These are phyloP conservation scores for Isatis tinctoria DNA, from an alignment of 345 rosid species.

Conservation along the genomic window DNA sequence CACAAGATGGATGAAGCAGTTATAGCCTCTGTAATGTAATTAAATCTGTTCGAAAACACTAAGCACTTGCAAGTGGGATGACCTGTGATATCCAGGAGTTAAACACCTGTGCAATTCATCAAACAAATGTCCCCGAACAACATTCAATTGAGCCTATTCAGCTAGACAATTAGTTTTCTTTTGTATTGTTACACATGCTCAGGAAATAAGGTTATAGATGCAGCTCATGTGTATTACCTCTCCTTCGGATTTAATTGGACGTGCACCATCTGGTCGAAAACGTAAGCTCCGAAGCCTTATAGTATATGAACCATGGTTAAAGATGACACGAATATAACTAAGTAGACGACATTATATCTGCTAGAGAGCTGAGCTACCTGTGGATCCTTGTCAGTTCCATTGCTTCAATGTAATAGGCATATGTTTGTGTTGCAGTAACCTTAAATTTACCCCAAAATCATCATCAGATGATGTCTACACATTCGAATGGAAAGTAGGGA, in stretches of 20 bases:
- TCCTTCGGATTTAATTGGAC: slow-evolving; percentile 42
- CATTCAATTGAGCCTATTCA: slow-evolving; percentile 51
- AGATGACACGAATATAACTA: not conserved
- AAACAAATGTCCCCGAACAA: slow-evolving; percentile 70
- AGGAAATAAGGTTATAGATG: slow-evolving; percentile 10
- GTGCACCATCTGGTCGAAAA: slow-evolving; percentile 73
- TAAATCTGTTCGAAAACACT: not conserved
- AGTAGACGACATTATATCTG: not conserved
- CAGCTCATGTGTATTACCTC: slow-evolving; percentile 43
- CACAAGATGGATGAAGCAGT: slow-evolving; percentile 11
- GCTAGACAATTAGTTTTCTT: slow-evolving; percentile 21
- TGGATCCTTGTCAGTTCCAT: slow-evolving; percentile 83
- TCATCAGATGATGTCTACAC: slow-evolving; percentile 6
- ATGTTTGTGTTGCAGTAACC: slow-evolving; percentile 59
- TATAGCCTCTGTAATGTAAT: not conserved
- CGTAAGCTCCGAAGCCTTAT: slow-evolving; percentile 95
- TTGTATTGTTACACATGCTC: not conserved
- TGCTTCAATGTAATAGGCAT: slow-evolving; percentile 75
- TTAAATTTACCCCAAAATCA: slow-evolving; percentile 40
- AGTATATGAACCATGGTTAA: not conserved
- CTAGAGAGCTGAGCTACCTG: slow-evolving; percentile 50
- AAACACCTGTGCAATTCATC: slow-evolving; percentile 78
- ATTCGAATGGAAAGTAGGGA: slow-evolving; percentile 5
- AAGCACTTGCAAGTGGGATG: slow-evolving; percentile 6
- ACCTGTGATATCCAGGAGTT: slow-evolving; percentile 94